Evolutionary conservation across 2,329 filamentous ascomycete genomes (phyloP), one percentile per base, ranked within the genome.

Genomic region (Paraphoma chrysanthemicola): DNA sequence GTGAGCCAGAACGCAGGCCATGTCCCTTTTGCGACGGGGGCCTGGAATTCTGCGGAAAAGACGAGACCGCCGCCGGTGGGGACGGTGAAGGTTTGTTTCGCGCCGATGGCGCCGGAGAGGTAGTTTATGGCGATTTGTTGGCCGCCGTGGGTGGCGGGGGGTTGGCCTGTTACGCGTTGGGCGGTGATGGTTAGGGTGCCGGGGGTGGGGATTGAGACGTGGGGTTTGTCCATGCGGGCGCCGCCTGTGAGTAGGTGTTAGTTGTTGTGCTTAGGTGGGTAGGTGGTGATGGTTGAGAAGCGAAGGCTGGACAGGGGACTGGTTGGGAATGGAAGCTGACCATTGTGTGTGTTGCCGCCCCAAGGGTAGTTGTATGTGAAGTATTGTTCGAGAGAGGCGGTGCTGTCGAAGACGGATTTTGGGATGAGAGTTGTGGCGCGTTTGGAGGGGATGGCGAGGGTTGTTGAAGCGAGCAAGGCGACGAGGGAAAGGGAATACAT

Each of bases 1-100:
- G 83, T 86, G 12, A 86, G 71, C 85, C 84, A 86, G 63, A 86
- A 86, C 0, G 85, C 85, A 0, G 85, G 84, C 85, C 85, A 86
- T 0, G 83, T 85, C 6, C 82, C 79, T 56, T 75, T 62, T 6
- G 63, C 65, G 0, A 71, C 71, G 1, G 79, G 69, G 0, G 79
- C 79, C 49, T 75, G 67, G 55, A 81, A 79, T 11, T 74, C 69
- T 0, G 70, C 79, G 1, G 56, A 62, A 60, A 82, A 79, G 45
- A 79, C 70, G 9, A 78, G 70, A 1, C 78, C 79, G 1, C 78
- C 77, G 0, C 70, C 71, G 3, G 59, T 63, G 5, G 76, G 68
- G 4, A 81, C 74, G 0, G 72, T 79, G 62, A 81, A 79, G 8
- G 74, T 63, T 33, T 78, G 69, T 54, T 79, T 78, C n/a, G 79